These are phyloP conservation scores for Penicillium robsamsonii DNA, from an alignment of 495 filamentous ascomycete genomes.

Conservation along the genomic window DNA sequence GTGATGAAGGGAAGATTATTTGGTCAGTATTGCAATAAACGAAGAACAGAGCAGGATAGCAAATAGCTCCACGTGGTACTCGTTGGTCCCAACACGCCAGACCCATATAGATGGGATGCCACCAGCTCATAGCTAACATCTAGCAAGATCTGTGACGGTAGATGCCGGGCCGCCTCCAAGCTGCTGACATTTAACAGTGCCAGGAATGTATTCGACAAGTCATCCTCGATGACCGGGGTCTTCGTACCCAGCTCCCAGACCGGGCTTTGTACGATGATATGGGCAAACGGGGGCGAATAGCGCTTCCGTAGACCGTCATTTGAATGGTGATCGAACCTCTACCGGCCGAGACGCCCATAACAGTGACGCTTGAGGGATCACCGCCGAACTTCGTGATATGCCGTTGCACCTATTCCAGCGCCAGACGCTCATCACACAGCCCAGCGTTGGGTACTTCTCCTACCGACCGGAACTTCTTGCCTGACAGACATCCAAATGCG, in stretches of 20 bases:
- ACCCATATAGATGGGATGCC: too few relatives aligned
- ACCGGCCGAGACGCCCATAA: slow-evolving; percentile 43
- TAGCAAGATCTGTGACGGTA: background rate
- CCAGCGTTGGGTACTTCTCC: slow-evolving; percentile 39
- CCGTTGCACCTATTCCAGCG: slow-evolving; percentile 59
- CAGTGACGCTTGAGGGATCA: slow-evolving; percentile 37
- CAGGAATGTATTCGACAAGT: background rate
- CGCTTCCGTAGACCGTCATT: slow-evolving; percentile 50
- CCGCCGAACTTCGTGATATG: slow-evolving; percentile 42
- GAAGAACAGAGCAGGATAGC: too few relatives aligned
- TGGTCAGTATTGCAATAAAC: too few relatives aligned
- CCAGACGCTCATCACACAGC: slow-evolving; percentile 57
- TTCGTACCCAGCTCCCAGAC: background rate
- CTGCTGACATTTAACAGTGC: background rate
- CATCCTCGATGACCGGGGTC: too few relatives aligned
- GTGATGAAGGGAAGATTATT: too few relatives aligned
- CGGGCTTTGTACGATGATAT: background rate
- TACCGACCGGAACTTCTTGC: slow-evolving; percentile 3
- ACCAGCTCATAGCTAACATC: too few relatives aligned
- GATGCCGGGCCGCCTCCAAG: background rate
- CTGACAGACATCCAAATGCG: slow-evolving; percentile 17
- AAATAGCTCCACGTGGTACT: too few relatives aligned
- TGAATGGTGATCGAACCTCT: slow-evolving; percentile 52
- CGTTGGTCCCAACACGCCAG: too few relatives aligned
- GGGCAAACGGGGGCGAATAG: background rate